Evolutionary conservation across 2,329 filamentous ascomycete genomes (phyloP).

Genomic region (Sporothrix sp.): DNA sequence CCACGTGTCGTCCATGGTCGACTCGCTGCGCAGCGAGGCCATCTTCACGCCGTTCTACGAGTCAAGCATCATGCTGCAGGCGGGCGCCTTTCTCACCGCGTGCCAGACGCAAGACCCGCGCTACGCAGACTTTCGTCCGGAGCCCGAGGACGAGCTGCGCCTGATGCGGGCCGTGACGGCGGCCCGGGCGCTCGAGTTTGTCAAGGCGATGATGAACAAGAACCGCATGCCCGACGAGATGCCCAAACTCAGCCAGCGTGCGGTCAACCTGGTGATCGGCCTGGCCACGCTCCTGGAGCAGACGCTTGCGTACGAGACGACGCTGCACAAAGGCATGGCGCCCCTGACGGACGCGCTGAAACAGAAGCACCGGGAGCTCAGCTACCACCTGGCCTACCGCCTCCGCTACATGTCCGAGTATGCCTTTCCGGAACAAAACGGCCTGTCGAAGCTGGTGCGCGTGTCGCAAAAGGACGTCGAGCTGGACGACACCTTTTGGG

Average conservation of each 20-base stretch:
- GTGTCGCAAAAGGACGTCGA: neutral
- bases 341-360: neutral
- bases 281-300: slow-evolving; percentile 9
- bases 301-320: slow-evolving; percentile 1
- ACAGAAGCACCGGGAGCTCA: neutral
- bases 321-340: neutral
- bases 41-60: slow-evolving; percentile 7
- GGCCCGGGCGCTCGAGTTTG: neutral
- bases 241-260: neutral
- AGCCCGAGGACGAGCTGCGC: neutral
- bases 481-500: neutral
- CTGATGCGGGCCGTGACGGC: slow-evolving; percentile 4
- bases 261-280: neutral
- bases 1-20: neutral
- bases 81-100: neutral
- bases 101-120: neutral
- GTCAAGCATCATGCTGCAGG: slow-evolving; percentile 6
- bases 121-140: neutral
- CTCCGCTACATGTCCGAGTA: slow-evolving; percentile 1
- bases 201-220: slow-evolving; percentile 10
- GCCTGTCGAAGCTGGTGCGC: neutral
- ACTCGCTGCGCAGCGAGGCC: neutral
- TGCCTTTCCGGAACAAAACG: neutral
- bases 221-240: neutral
- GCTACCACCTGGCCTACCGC: slow-evolving; percentile 7